A percentile compares a stretch with the other conserved stretches of the same genome.
phyloP scores from a whole-genome alignment of 345 rosid genomes.

The Populus deltoides region DNA sequence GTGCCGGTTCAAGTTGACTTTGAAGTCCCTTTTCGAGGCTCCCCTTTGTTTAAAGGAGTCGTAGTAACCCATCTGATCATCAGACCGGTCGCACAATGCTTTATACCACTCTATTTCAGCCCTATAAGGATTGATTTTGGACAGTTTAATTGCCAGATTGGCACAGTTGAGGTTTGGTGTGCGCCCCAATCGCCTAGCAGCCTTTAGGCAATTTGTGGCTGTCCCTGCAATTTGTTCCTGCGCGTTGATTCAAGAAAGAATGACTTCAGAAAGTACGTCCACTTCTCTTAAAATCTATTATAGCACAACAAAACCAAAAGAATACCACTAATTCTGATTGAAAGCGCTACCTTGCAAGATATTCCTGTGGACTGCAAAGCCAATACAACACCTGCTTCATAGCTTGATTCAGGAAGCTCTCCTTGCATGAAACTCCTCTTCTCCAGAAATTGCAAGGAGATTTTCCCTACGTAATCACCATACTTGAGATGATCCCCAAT shows the following conservation, averaged over 20 bases:
- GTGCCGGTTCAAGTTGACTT: slow-evolving; percentile 55
- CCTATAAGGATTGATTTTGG: slow-evolving; percentile 41
- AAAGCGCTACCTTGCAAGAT: slow-evolving; percentile 30
- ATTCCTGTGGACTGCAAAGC: slow-evolving; percentile 67
- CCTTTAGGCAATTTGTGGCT: slow-evolving; percentile 43
- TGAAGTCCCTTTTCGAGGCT: slow-evolving; percentile 44
- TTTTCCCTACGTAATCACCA: slow-evolving; percentile 39
- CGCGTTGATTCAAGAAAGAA: background rate
- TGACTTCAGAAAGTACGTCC: background rate
- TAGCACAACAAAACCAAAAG: background rate
- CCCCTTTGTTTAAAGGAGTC: slow-evolving; percentile 59
- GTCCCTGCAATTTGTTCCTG: slow-evolving; percentile 32
- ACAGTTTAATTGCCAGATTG: slow-evolving; percentile 47
- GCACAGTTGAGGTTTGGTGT: slow-evolving; percentile 52
- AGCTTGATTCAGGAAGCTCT: slow-evolving; percentile 50
- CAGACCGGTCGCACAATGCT: slow-evolving; percentile 44
- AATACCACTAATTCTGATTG: background rate
- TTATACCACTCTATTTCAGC: slow-evolving; percentile 66
- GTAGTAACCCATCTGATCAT: slow-evolving; percentile 60
- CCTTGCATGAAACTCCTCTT: slow-evolving; percentile 36
- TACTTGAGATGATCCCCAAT: slow-evolving; percentile 63
- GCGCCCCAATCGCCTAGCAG: slow-evolving; percentile 40
- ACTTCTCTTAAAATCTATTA: background rate
- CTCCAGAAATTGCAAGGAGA: slow-evolving; percentile 39
- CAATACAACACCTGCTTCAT: slow-evolving; percentile 56